These are phyloP conservation scores for Poterioochromonas sp. DNA, from an alignment of 352 stramenopile species.

Conservation along the genomic window DNA sequence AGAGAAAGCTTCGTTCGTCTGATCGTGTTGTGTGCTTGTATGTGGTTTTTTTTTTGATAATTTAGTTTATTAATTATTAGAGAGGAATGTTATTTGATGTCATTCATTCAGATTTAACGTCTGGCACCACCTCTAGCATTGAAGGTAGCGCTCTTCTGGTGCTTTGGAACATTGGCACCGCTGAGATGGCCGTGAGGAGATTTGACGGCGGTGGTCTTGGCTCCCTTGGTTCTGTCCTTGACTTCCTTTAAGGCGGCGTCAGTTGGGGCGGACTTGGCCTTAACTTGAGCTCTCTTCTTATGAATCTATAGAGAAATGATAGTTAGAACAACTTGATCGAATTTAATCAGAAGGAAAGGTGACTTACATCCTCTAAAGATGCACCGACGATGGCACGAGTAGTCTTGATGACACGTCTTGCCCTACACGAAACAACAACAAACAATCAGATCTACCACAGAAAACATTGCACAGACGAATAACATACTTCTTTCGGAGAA, in stretches of 20 bases:
- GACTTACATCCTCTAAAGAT: conserved; percentile 88
- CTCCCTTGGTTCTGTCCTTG: conserved; percentile 42
- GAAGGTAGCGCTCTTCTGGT: not conserved
- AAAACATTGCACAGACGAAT: not conserved
- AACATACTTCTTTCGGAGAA: conserved; percentile 53
- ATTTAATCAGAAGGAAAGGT: conserved; percentile 40
- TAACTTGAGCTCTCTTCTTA: conserved; percentile 62
- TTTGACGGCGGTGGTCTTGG: not conserved
- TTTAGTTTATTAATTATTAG: no score
- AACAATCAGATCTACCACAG: not conserved
- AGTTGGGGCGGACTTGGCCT: conserved; percentile 74
- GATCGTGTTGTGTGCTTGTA: no score
- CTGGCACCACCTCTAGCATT: conserved; percentile 23
- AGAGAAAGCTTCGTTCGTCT: no score
- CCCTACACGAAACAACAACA: conserved; percentile 38
- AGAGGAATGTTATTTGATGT: no score
- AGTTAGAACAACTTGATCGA: not conserved
- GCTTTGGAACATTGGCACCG: conserved; percentile 25
- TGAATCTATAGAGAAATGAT: not conserved
- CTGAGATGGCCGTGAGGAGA: not conserved
- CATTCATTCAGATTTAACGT: no score
- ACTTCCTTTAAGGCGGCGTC: conserved; percentile 79
- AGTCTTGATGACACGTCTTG: conserved; percentile 83
- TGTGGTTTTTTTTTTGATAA: no score
- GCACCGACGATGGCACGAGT: conserved; percentile 88